Base-by-base conservation (phyloP, 2,329 filamentous ascomycete species). In the Diplodia seriata region DNA sequence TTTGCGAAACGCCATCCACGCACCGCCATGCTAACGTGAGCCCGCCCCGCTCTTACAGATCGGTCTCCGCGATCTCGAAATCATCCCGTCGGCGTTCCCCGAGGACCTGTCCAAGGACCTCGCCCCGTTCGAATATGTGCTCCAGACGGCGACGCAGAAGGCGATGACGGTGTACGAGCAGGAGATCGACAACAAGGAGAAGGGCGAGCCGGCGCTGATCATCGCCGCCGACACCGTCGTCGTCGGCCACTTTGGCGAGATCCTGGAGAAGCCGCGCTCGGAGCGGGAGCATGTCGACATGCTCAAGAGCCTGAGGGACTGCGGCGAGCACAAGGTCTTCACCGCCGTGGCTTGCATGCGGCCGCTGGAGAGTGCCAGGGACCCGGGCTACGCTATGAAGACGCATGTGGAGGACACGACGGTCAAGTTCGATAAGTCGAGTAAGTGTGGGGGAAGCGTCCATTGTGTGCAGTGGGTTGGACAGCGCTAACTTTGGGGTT, bases 201-300 rank as follows among this genome's bases (percentile, higher is more conserved):
- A 83, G 68, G 87, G 85, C 67, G 95, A 97, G 72, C 93, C 93
- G 0, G 90, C 89, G 7, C 84, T 98, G 18, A 92, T 98, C 68
- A 90, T 98, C 69, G 89, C 93, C 0, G 94, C 94, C 43, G 94
- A 98, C 78, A 98, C 95, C 0, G 85, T 99, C 67, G 92, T 99
- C 70, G 91, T 95, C 15, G 90, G 89, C 11, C 85, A 87, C 12
- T 82, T 86, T 50, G 94, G 94, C 0, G 84, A 86, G 64, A 92
- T 99, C 65, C 82, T 99, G 2, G 95, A 99, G 84, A 99, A 99
- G 82, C 95, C 95, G 12, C 85, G 89, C 65, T 91, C 84, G 70
- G 92, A 94, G 79, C 87, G 86, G 6, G 90, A 97, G 51, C 95
- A 99, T 79, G 82, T 94, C 54, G 82, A 86, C 36, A 98, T 97